Conservation (phyloP, 2,329 filamentous ascomycete genomes). For the Sordariomycetes sp. region DNA sequence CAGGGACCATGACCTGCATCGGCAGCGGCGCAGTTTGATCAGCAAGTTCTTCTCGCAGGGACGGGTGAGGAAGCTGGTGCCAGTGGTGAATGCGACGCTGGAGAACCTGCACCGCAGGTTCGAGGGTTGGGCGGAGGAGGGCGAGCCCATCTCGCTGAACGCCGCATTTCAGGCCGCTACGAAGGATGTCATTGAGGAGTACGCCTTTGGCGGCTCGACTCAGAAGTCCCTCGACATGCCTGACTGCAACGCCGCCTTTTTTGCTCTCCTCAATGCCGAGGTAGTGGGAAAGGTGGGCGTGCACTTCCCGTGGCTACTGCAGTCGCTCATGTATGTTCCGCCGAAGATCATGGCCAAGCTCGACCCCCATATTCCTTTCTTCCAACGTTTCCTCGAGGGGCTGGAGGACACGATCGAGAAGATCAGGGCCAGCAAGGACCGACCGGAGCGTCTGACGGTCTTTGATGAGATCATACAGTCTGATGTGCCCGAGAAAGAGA, state of each 20-base stretch:
- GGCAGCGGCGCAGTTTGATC: slow-evolving; percentile 10
- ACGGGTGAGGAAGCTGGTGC: slow-evolving; percentile 8
- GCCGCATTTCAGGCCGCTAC: slow-evolving; percentile 7
- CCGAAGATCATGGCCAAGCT: slow-evolving; percentile 7
- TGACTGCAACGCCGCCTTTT: slow-evolving; percentile 17
- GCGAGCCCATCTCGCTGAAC: slow-evolving; percentile 4
- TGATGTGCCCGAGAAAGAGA: slow-evolving; percentile 20
- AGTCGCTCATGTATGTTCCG: neutral
- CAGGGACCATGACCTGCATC: slow-evolving; percentile 13
- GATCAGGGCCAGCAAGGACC: slow-evolving; percentile 5
- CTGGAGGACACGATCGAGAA: slow-evolving; percentile 5
- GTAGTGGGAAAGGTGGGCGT: slow-evolving; percentile 10
- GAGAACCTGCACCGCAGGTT: slow-evolving; percentile 3
- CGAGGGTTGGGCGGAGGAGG: slow-evolving; percentile 6
- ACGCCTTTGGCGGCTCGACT: slow-evolving; percentile 10
- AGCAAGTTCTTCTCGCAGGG: slow-evolving; percentile 14
- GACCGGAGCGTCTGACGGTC: slow-evolving; percentile 13
- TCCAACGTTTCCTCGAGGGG: slow-evolving; percentile 3
- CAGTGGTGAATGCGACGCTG: slow-evolving; percentile 8
- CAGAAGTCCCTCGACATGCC: slow-evolving; percentile 17
- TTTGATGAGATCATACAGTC: slow-evolving; percentile 19
- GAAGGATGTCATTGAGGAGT: slow-evolving; percentile 11
- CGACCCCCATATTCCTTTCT: neutral
- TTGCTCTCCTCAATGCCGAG: slow-evolving; percentile 10
- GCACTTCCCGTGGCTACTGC: slow-evolving; percentile 12